Conservation (phyloP, 2,329 filamentous ascomycete genomes). For the Neonectria punicea region DNA sequence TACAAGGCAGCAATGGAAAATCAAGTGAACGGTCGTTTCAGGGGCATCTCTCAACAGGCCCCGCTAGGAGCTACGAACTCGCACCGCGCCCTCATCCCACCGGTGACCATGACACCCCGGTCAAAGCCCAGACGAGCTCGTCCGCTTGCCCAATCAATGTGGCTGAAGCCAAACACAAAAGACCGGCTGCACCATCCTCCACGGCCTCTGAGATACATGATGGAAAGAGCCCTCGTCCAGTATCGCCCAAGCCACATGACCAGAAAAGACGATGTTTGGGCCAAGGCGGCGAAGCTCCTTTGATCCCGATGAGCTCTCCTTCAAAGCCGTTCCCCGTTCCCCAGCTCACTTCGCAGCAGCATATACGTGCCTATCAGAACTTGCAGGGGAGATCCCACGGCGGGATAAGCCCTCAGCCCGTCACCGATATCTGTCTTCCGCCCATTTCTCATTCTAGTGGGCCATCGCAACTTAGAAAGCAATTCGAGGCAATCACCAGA, state of each 20-base stretch:
- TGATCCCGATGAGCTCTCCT: conserved; percentile 5
- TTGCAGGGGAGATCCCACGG: not conserved
- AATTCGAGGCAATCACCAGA: not conserved
- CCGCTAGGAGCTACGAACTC: not conserved
- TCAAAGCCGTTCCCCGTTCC: not conserved
- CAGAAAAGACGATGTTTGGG: not conserved
- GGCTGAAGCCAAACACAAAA: not conserved
- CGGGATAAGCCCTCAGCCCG: not conserved
- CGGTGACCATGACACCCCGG: not conserved
- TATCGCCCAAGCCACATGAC: not conserved
- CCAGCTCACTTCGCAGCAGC: not conserved
- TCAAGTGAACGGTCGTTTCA: not conserved
- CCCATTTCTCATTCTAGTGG: conserved; percentile 12
- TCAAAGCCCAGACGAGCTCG: not conserved
- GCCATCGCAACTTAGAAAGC: conserved; percentile 11
- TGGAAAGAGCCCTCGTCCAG: not conserved
- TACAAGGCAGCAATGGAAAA: not conserved
- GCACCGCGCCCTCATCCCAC: not conserved
- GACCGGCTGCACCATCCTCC: not conserved
- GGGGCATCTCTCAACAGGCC: not conserved
- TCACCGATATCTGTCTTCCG: conserved; percentile 6
- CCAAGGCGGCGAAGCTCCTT: not conserved
- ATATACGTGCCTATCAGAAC: not conserved
- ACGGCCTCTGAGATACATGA: not conserved
- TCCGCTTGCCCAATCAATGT: not conserved